These are phyloP conservation scores for Silene vulgaris DNA, from an alignment of 179 eudicot species.

Conservation along the genomic window DNA sequence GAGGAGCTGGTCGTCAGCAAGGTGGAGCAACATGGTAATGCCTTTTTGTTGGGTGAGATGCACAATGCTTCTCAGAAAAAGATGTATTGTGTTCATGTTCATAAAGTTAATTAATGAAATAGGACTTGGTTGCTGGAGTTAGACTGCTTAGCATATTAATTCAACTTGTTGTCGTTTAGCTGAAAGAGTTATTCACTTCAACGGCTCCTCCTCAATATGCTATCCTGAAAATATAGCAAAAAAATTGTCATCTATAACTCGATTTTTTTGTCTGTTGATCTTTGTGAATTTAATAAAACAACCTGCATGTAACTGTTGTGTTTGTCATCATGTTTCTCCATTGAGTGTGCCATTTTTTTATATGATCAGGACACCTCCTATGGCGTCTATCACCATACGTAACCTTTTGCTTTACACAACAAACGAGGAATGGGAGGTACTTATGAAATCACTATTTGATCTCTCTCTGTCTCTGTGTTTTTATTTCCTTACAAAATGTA, in stretches of 20 bases:
- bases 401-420: constrained; percentile 84
- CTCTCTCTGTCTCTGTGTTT: not conserved
- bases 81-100: not conserved
- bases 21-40: constrained; percentile 87
- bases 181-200: not conserved
- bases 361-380: constrained; percentile 73
- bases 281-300: not conserved
- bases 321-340: not conserved
- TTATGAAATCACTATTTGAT: not conserved
- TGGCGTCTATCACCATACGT: constrained; percentile 92
- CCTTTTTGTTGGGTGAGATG: constrained; percentile 6
- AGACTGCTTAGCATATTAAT: not conserved
- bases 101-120: not conserved
- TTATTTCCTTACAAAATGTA: constrained; percentile 10
- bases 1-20: constrained; percentile 66
- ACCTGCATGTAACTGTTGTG: not conserved
- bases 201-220: not conserved
- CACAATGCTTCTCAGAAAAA: not conserved
- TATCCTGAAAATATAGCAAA: not conserved
- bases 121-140: not conserved
- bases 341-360: not conserved
- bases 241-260: not conserved
- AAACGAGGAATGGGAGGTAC: constrained; percentile 86
- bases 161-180: constrained; percentile 1
- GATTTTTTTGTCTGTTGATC: not conserved